A percentile compares a stretch with the other conserved stretches of the same genome.
Evolutionary conservation across 352 stramenopile genomes (phyloP).

Genomic region (Halophytophthora polymorphica): DNA sequence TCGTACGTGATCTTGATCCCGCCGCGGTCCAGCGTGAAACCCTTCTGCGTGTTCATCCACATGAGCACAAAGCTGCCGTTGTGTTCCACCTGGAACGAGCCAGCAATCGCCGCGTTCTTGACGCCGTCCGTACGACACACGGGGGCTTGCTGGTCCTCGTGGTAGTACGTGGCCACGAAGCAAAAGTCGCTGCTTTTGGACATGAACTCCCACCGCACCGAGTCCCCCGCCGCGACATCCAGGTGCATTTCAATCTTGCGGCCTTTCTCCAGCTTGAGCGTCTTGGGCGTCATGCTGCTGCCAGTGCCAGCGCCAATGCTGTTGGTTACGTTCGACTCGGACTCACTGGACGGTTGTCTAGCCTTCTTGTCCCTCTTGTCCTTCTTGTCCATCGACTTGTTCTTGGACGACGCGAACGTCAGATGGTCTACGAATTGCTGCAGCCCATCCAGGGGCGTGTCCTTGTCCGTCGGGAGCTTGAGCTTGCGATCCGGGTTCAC

Average conservation of each 20-base stretch:
- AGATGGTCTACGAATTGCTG: conserved; percentile 63
- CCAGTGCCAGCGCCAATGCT: conserved; percentile 8
- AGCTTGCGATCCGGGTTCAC: conserved; percentile 51
- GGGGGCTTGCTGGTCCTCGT: conserved; percentile 44
- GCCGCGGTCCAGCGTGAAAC: conserved; percentile 54
- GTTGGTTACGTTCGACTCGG: conserved; percentile 8
- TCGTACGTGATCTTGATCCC: conserved; percentile 64
- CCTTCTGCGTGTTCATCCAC: conserved; percentile 73
- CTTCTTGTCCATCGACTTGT: conserved; percentile 28
- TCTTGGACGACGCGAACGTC: conserved; percentile 27
- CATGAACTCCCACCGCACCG: conserved; percentile 58
- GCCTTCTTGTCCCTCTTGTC: conserved; percentile 7
- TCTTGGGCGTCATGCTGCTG: conserved; percentile 14
- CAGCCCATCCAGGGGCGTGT: conserved; percentile 48
- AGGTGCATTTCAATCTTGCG: conserved; percentile 81
- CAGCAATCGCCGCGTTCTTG: conserved; percentile 61
- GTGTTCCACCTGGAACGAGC: conserved; percentile 42
- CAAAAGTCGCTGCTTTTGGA: conserved; percentile 59
- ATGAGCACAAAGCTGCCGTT: conserved; percentile 73
- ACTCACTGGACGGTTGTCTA: conserved; percentile 1
- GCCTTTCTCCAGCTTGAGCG: conserved; percentile 48
- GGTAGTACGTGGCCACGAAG: conserved; percentile 59
- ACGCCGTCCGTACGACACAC: conserved; percentile 59
- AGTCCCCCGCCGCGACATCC: conserved; percentile 62
- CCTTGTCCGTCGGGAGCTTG: conserved; percentile 24